These are phyloP conservation scores for Fusarium dimerum DNA, from an alignment of 2,329 filamentous ascomycete species.

Conservation along the genomic window DNA sequence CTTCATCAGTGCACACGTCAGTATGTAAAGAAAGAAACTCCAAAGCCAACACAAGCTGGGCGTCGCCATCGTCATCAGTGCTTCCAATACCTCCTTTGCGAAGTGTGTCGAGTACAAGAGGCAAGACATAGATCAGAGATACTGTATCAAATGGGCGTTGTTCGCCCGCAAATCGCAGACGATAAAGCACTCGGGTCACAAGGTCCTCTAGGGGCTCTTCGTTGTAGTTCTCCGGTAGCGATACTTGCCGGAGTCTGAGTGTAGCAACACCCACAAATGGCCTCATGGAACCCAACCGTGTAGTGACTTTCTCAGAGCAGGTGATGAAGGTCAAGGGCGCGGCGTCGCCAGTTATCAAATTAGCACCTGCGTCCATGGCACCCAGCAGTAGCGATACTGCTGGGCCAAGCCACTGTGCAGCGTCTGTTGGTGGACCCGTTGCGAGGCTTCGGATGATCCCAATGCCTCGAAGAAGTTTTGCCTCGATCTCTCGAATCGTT, in stretches of 20 bases:
- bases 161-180: constrained; percentile 85
- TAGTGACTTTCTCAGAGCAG: constrained; percentile 73
- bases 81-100: constrained; percentile 75
- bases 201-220: constrained; percentile 82
- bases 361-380: constrained; percentile 77
- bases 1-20: constrained; percentile 71
- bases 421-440: constrained; percentile 84
- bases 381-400: constrained; percentile 74
- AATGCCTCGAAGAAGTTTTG: constrained; percentile 76
- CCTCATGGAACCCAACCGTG: constrained; percentile 73
- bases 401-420: constrained; percentile 82
- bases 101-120: constrained; percentile 77
- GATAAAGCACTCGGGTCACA: constrained; percentile 85
- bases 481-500: constrained; percentile 68
- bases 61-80: constrained; percentile 76
- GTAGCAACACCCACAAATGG: constrained; percentile 87
- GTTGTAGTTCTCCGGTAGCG: constrained; percentile 70
- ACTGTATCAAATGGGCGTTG: constrained; percentile 91
- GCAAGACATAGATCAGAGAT: constrained; percentile 84
- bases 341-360: constrained; percentile 76
- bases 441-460: constrained; percentile 83
- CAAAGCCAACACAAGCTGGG: constrained; percentile 84
- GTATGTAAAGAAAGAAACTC: constrained; percentile 92
- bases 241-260: constrained; percentile 74
- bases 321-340: constrained; percentile 78